A percentile compares a stretch with the other conserved stretches of the same genome.
These are phyloP conservation scores for Fusarium torulosum DNA, from an alignment of 2,329 filamentous ascomycete genomes.

Conservation along the genomic window DNA sequence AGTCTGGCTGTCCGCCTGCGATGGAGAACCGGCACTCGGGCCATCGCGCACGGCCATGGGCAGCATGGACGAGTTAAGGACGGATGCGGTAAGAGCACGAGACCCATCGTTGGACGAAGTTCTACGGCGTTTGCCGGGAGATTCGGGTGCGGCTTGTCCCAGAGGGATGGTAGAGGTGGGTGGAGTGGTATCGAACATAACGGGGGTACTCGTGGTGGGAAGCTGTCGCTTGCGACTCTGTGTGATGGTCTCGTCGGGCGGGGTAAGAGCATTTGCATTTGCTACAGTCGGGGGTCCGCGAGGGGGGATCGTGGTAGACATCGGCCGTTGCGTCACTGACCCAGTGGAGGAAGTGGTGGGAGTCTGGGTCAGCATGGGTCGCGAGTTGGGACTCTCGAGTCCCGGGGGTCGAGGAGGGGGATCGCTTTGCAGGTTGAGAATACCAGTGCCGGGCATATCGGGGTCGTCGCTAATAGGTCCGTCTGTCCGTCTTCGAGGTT, in stretches of 20 bases:
- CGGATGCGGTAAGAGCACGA: slow-evolving; percentile 43
- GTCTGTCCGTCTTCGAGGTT: slow-evolving; percentile 64
- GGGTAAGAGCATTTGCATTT: slow-evolving; percentile 64
- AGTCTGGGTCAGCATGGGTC: slow-evolving; percentile 50
- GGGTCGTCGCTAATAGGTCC: slow-evolving; percentile 60
- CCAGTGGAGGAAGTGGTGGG: slow-evolving; percentile 44
- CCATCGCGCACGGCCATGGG: slow-evolving; percentile 39
- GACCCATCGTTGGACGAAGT: slow-evolving; percentile 48
- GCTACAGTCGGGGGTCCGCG: slow-evolving; percentile 53
- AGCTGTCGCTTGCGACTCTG: slow-evolving; percentile 60
- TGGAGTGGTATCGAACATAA: slow-evolving; percentile 43
- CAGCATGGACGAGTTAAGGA: slow-evolving; percentile 50
- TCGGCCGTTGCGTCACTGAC: slow-evolving; percentile 47
- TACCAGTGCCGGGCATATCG: slow-evolving; percentile 62
- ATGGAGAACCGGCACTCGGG: slow-evolving; percentile 34
- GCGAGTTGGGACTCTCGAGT: slow-evolving; percentile 46
- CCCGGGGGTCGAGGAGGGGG: slow-evolving; percentile 42
- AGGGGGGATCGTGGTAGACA: slow-evolving; percentile 54
- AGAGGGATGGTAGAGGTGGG: slow-evolving; percentile 33
- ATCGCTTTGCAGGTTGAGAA: slow-evolving; percentile 60
- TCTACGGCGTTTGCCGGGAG: slow-evolving; percentile 52
- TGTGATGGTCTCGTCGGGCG: slow-evolving; percentile 64
- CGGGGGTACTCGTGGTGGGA: slow-evolving; percentile 33
- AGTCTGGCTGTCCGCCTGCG: slow-evolving; percentile 39
- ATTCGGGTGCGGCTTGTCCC: slow-evolving; percentile 49